Conservation (phyloP, 257 asterid species). For the Capsicum baccatum region DNA sequence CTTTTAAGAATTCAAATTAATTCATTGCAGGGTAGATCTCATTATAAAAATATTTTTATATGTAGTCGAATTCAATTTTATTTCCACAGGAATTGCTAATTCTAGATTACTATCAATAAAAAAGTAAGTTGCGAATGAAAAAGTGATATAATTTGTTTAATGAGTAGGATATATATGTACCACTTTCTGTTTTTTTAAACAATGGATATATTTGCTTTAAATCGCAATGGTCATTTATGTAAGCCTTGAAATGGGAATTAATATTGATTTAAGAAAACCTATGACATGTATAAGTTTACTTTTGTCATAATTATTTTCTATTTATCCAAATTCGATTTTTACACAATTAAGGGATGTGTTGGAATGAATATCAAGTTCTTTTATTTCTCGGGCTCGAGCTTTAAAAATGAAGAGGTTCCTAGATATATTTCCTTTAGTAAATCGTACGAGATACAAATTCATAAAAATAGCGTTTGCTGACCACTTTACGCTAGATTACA, state of each 20-base stretch:
- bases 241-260: too few species aligned
- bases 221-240: too few species aligned
- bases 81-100: too few species aligned
- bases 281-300: not conserved
- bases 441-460: not conserved
- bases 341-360: not conserved
- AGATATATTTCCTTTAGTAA: not conserved
- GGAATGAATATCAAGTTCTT: not conserved
- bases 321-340: not conserved
- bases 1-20: not conserved
- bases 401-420: not conserved
- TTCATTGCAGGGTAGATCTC: not conserved
- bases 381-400: not conserved
- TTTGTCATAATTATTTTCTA: not conserved
- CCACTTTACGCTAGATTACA: not conserved
- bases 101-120: too few species aligned
- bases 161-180: too few species aligned
- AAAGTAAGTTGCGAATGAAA: too few species aligned
- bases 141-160: too few species aligned
- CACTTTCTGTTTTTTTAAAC: too few species aligned
- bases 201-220: too few species aligned
- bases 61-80: not conserved
- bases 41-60: not conserved
- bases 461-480: accelerated
- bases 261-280: too few species aligned